These are phyloP conservation scores for Cyberlindnera galapagoensis DNA, from an alignment of 805 yeast genomes.

Conservation along the genomic window DNA sequence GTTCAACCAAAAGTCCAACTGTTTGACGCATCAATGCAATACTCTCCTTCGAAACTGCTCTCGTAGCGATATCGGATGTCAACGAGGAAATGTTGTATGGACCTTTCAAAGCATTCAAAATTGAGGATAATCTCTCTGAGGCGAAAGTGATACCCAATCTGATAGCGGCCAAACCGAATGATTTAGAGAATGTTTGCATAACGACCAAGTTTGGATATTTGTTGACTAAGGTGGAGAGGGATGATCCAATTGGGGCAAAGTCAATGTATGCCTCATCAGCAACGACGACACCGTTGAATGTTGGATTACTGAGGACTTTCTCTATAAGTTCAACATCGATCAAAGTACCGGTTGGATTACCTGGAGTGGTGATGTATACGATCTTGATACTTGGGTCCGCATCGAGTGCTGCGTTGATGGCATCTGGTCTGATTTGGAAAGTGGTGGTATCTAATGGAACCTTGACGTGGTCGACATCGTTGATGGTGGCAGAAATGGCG, in stretches of 20 bases:
- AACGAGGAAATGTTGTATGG: conserved; percentile 89
- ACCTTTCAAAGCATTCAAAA: conserved; percentile 87
- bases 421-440: conserved; percentile 57
- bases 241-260: conserved; percentile 61
- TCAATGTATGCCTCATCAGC: conserved; percentile 96
- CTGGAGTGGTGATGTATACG: conserved; percentile 88
- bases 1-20: conserved; percentile 42
- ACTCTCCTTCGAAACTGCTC: conserved; percentile 61
- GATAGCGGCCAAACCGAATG: conserved; percentile 95
- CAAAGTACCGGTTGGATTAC: conserved; percentile 85
- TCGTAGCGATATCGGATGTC: conserved; percentile 66
- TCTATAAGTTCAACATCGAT: conserved; percentile 45
- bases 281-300: conserved; percentile 73
- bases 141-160: conserved; percentile 81
- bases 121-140: conserved; percentile 48
- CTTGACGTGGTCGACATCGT: conserved; percentile 72
- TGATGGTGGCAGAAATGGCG: conserved; percentile 80
- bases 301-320: conserved; percentile 36
- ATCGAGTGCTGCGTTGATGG: conserved; percentile 43
- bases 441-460: conserved; percentile 66
- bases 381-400: conserved; percentile 63
- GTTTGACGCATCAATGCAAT: conserved; percentile 50
- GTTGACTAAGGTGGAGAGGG: conserved; percentile 73
- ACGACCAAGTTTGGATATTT: conserved; percentile 79
- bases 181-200: conserved; percentile 86